A percentile compares a stretch with the other conserved stretches of the same genome.
Conservation (phyloP, 192 early-diverging fungal genomes). For the Backusella mclennaniae region DNA sequence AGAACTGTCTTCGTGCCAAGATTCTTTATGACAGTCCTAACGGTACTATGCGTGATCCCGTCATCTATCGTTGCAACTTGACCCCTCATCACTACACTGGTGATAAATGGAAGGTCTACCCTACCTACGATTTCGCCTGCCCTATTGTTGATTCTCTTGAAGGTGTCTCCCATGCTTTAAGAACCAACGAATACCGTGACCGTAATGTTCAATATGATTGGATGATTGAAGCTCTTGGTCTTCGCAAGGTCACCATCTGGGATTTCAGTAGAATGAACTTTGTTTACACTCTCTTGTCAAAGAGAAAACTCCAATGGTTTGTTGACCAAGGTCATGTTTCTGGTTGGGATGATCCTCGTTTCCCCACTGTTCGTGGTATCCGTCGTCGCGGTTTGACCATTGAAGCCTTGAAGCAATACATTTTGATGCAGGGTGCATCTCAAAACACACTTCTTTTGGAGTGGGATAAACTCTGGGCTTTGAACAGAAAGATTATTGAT, state of each 20-base stretch:
- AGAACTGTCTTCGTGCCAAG: conserved; percentile 92
- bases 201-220: conserved; percentile 96
- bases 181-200: conserved; percentile 98
- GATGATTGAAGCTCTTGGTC: conserved; percentile 84
- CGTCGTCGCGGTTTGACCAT: conserved; percentile 96
- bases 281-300: conserved; percentile 96
- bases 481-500: conserved; percentile 97
- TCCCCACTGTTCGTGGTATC: conserved; percentile 91
- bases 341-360: conserved; percentile 89
- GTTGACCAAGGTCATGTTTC: conserved; percentile 82
- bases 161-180: conserved; percentile 96
- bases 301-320: conserved; percentile 98
- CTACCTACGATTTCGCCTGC: conserved; percentile 98
- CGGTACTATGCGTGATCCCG: conserved; percentile 94
- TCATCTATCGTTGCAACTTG: conserved; percentile 93
- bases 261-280: conserved; percentile 96
- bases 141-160: conserved; percentile 95
- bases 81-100: conserved; percentile 90
- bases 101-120: conserved; percentile 94
- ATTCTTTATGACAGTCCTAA: conserved; percentile 87
- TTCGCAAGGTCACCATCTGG: conserved; percentile 92
- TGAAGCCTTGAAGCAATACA: conserved; percentile 94
- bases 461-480: conserved; percentile 99
- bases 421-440: conserved; percentile 97
- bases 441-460: conserved; percentile 90